Evolutionary conservation across 805 yeast species (phyloP).

Genomic region (Huiozyma naganishii): DNA sequence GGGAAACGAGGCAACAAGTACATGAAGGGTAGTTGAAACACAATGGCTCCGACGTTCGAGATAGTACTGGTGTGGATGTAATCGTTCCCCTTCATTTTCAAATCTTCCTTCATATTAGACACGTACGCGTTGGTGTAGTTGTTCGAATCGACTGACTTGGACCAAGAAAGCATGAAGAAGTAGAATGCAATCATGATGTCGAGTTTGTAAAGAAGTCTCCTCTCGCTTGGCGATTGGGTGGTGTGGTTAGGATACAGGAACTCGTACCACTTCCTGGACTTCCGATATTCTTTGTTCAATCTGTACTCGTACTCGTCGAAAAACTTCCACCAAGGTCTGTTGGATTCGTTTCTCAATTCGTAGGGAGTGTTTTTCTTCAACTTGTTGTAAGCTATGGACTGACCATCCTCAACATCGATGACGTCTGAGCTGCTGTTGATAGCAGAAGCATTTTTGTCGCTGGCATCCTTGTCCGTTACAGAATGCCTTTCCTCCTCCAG

Average conservation of each 20-base stretch:
- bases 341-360: conserved; percentile 32
- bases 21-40: conserved; percentile 58
- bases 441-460: not conserved
- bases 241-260: conserved; percentile 28
- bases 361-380: conserved; percentile 26
- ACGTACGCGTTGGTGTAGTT: conserved; percentile 60
- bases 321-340: conserved; percentile 35
- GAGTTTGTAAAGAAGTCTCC: conserved; percentile 38
- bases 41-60: conserved; percentile 50
- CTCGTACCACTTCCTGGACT: conserved; percentile 26
- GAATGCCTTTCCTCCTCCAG: not conserved
- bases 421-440: not conserved
- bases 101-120: conserved; percentile 49
- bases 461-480: not conserved
- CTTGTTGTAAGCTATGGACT: conserved; percentile 2
- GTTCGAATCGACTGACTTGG: conserved; percentile 51
- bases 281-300: conserved; percentile 24
- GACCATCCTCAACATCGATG: not conserved
- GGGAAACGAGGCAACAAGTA: conserved; percentile 47
- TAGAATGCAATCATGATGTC: conserved; percentile 47
- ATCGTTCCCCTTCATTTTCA: conserved; percentile 53
- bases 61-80: conserved; percentile 49
- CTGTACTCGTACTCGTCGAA: conserved; percentile 45
- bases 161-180: conserved; percentile 54
- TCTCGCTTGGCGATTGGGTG: conserved; percentile 34